Percentiles rank a stretch among this genome's conserved stretches.
phyloP scores from a whole-genome alignment of 768 basidiomycete species.

The Leccinum boreale region DNA sequence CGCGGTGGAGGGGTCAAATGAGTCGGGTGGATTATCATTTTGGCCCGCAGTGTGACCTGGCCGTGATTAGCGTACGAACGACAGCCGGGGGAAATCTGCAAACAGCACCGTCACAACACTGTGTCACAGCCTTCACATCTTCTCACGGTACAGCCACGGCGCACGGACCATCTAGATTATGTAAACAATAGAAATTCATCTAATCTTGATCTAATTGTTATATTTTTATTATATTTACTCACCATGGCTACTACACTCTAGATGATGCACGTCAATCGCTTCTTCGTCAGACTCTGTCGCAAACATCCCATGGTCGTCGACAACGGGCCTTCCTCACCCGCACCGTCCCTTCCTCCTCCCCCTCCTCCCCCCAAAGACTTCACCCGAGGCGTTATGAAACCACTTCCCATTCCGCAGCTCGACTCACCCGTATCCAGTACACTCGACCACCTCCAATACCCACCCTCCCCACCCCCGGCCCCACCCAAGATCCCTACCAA shows the following conservation, averaged over 20 bases:
- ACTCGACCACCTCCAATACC: not conserved
- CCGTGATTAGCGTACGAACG: conserved; percentile 37
- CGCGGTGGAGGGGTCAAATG: conserved; percentile 16
- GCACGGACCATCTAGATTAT: conserved; percentile 28
- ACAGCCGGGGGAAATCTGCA: conserved; percentile 34
- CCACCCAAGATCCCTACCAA: conserved; percentile 1
- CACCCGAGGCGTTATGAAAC: conserved; percentile 10
- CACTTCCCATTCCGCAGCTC: conserved; percentile 18
- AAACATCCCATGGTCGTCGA: conserved; percentile 8
- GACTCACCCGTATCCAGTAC: conserved; percentile 2
- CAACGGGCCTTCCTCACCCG: not conserved
- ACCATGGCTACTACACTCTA: conserved; percentile 7
- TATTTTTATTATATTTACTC: not conserved
- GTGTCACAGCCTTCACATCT: conserved; percentile 27
- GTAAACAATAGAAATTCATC: not conserved
- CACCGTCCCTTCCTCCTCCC: conserved; percentile 9
- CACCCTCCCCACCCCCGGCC: conserved; percentile 3
- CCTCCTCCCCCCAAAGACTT: conserved; percentile 26
- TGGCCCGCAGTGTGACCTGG: conserved; percentile 35
- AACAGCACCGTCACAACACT: conserved; percentile 24
- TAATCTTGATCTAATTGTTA: conserved; percentile 8
- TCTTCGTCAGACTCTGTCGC: conserved; percentile 12
- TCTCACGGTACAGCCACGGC: conserved; percentile 21
- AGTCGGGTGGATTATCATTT: conserved; percentile 29
- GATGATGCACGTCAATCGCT: not conserved